phyloP scores from a whole-genome alignment of 2,329 filamentous ascomycete species.

The Aspergillus latus region DNA sequence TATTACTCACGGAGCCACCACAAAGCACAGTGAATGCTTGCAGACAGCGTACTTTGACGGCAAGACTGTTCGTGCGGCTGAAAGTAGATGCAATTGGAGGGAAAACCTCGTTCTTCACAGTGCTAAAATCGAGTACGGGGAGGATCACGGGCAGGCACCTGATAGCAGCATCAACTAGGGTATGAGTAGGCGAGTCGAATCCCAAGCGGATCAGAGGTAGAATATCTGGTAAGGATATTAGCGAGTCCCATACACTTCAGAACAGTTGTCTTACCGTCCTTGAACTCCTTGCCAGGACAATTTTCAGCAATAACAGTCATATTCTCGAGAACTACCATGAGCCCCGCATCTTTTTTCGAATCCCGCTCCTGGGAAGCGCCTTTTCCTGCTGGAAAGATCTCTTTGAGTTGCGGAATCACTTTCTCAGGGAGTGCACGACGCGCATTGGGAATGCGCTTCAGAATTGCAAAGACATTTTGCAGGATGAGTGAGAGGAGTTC shows the following conservation, averaged over 20 bases:
- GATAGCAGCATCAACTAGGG: constrained; percentile 81
- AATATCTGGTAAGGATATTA: constrained; percentile 61
- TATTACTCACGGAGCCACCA: constrained; percentile 64
- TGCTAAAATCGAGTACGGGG: constrained; percentile 89
- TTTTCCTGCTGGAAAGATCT: constrained; percentile 67
- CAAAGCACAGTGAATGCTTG: constrained; percentile 90
- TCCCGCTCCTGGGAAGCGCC: constrained; percentile 67
- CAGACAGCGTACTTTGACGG: constrained; percentile 88
- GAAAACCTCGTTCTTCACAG: constrained; percentile 95
- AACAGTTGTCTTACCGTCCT: constrained; percentile 67
- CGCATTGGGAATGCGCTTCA: constrained; percentile 73
- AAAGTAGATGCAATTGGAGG: constrained; percentile 89
- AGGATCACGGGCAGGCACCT: constrained; percentile 76
- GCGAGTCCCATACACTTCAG: constrained; percentile 15
- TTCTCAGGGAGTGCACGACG: constrained; percentile 79
- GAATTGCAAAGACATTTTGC: constrained; percentile 88
- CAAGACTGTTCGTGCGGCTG: constrained; percentile 86
- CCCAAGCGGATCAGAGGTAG: constrained; percentile 80
- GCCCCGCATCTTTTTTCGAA: constrained; percentile 76
- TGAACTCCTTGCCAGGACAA: constrained; percentile 87
- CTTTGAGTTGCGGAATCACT: constrained; percentile 79
- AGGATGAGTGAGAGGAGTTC: constrained; percentile 82
- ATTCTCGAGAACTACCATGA: constrained; percentile 89
- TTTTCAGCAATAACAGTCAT: constrained; percentile 74
- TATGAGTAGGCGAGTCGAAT: constrained; percentile 84